These are phyloP conservation scores for Calonectria hawksworthii DNA, from an alignment of 2,329 filamentous ascomycete species.

Conservation along the genomic window DNA sequence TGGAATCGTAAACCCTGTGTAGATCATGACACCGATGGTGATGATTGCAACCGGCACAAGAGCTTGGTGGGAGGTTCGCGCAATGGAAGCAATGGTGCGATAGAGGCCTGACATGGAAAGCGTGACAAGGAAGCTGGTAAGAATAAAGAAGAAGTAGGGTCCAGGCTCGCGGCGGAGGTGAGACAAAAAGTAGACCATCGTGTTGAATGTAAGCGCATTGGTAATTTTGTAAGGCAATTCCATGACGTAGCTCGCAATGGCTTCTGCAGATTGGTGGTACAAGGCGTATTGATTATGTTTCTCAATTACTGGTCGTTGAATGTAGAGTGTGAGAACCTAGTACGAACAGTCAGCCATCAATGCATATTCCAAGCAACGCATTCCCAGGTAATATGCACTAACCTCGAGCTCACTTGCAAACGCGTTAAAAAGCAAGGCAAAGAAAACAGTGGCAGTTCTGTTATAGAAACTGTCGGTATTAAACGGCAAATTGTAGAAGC, in stretches of 20 bases:
- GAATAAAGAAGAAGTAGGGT: constrained; percentile 60
- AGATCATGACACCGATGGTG: constrained; percentile 44
- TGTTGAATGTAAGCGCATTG: constrained; percentile 55
- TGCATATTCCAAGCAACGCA: too few relatives aligned
- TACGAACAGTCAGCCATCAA: constrained; percentile 21
- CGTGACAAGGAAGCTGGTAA: constrained; percentile 64
- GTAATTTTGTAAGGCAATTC: constrained; percentile 58
- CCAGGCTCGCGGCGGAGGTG: constrained; percentile 57
- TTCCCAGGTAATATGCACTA: not conserved
- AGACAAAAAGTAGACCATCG: constrained; percentile 63
- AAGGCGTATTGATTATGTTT: constrained; percentile 53
- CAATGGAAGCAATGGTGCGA: constrained; percentile 54
- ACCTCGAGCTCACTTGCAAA: constrained; percentile 55
- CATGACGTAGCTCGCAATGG: constrained; percentile 50
- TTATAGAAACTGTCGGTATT: constrained; percentile 61
- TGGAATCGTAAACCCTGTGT: constrained; percentile 64
- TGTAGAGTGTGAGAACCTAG: constrained; percentile 52
- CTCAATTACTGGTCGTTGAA: constrained; percentile 51
- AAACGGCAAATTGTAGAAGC: constrained; percentile 62
- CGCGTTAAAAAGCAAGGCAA: constrained; percentile 66
- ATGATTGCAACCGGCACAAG: constrained; percentile 55
- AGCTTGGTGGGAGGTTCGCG: constrained; percentile 44
- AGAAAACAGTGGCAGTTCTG: constrained; percentile 64
- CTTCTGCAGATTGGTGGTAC: constrained; percentile 50
- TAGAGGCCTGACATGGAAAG: constrained; percentile 74